These are phyloP conservation scores for Tuber borchii DNA, from an alignment of 495 filamentous ascomycete species.

Conservation along the genomic window DNA sequence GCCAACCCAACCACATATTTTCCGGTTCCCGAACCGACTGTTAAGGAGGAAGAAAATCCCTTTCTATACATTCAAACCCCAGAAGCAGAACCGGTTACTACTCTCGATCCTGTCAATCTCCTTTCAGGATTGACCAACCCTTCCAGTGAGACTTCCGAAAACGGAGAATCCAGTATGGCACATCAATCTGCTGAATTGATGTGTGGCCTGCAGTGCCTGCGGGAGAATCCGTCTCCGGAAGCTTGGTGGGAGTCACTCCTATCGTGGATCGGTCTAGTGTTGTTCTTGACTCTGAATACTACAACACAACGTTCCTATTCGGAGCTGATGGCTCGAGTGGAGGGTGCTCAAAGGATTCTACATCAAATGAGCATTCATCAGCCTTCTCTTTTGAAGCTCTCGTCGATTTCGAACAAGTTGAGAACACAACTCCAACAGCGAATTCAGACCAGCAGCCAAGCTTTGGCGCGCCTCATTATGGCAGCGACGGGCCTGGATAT, in stretches of 20 bases:
- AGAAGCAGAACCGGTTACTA: constrained; percentile 24
- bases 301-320: constrained; percentile 15
- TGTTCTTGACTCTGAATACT: constrained; percentile 34
- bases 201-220: constrained; percentile 99
- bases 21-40: neutral
- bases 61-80: neutral
- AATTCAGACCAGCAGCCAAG: constrained; percentile 38
- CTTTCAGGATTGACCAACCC: constrained; percentile 41
- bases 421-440: constrained; percentile 34
- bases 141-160: constrained; percentile 38
- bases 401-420: constrained; percentile 37
- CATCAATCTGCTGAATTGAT: constrained; percentile 99
- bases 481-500: constrained; percentile 37
- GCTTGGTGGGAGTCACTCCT: constrained; percentile 10
- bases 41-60: neutral
- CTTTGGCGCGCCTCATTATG: constrained; percentile 36
- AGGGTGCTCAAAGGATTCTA: too few species aligned
- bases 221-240: constrained; percentile 34
- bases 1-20: constrained; percentile 1
- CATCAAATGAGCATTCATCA: too few species aligned
- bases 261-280: constrained; percentile 31
- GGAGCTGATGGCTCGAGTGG: neutral
- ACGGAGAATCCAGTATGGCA: constrained; percentile 80
- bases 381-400: constrained; percentile 34
- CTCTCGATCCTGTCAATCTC: constrained; percentile 53